Base-by-base conservation (phyloP, 768 basidiomycete genomes). In the Suillus paluster region DNA sequence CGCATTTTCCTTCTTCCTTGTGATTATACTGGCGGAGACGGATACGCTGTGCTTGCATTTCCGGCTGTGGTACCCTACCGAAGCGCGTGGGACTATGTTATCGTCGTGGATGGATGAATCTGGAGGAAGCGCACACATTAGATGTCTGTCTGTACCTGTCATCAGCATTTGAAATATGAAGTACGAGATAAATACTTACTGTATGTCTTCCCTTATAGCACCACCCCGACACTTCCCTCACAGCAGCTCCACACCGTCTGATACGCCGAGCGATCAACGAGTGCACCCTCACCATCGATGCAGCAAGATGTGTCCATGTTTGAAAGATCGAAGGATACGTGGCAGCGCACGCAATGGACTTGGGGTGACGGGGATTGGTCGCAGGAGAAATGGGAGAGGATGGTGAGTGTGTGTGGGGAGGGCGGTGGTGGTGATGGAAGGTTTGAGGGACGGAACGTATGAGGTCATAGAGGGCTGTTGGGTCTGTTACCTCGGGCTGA, bases 181-280 rank as follows among this genome's bases (percentile, higher is more conserved):
- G 30, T 3, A 33, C 30, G 19, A 59, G 30, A 49, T 54, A 59
- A 33, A 14, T 17, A 55, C 69, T 61, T 44, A 82, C 86, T 9
- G 91, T 92, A 71, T 94, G 91, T 72, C 82, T 84, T 4, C 91
- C 91, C 71, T 93, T 90, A 67, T 92, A 93, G 68, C 91, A 94
- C 90, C 90, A 94, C 1, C 91, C 92, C 87, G 7, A 86, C 87
- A 0, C 84, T 87, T 68, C 82, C 79, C 10, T 84, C 88, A 72
- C 91, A 94, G 75, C 92, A 94, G 3, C 83, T 85, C 84, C 86
- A 94, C 2, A 87, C 76, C 0, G 91, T 84, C 71, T 84, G 81
- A 62, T 81, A 80, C 4, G 80, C 77, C 11, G 88, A 80, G 34
- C 87, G 82, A 69, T 88, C 88, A 3, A 93, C 90, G 59, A 87